Base-by-base conservation (phyloP, 164 flowering plant genomes). In the Brasenia schreberi region DNA sequence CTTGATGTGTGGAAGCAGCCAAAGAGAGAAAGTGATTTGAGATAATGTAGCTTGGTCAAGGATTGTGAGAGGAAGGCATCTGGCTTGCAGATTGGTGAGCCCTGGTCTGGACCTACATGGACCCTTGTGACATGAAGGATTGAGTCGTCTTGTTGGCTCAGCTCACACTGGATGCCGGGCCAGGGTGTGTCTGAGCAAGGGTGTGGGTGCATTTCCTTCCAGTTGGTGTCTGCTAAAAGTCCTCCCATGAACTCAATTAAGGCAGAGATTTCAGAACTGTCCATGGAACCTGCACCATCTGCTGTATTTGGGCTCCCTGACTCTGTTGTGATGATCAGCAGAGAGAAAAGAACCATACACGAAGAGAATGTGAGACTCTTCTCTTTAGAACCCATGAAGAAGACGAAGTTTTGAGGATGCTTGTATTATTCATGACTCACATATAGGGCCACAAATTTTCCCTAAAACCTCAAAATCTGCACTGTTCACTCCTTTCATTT, bases 91-190 rank as follows among this genome's bases (percentile, higher is more conserved):
- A 81, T 66, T 42, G 97, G 96, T 33, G 39, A 33, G 69, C 83
- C 79, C 5, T 87, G 91, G 9, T 70, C 63, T 7, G 76, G 66
- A 1, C 96, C 97, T 74, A 91, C 84, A 76, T 91, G 90, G 66
- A 91, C 89, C 74, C 96, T 79, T 9, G 85, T 74, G 70, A 91
- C 93, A 79, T 91, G 95, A 6, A 76, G 68, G 19, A 52, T 75
- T 66, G 68, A 74, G 70, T 87, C 89, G 2, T 33, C 39, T 33
- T 33, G 39, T 33, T 45, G n/a, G 0, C 81, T 82, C 19, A 67
- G 64, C 75, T 81, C 88, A 82, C 97, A 91, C 72, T 84, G 91
- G 23, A 91, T 66, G 9, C 96, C 97, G 43, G 77, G 77, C 96
- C 97, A 91, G 56, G 84, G 39, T 33, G 39, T 33, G 39, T 33